Percentiles rank a stretch among this genome's conserved stretches.
phyloP scores from a whole-genome alignment of 2,329 filamentous ascomycete genomes.

The Tolypocladium endophyticum region DNA sequence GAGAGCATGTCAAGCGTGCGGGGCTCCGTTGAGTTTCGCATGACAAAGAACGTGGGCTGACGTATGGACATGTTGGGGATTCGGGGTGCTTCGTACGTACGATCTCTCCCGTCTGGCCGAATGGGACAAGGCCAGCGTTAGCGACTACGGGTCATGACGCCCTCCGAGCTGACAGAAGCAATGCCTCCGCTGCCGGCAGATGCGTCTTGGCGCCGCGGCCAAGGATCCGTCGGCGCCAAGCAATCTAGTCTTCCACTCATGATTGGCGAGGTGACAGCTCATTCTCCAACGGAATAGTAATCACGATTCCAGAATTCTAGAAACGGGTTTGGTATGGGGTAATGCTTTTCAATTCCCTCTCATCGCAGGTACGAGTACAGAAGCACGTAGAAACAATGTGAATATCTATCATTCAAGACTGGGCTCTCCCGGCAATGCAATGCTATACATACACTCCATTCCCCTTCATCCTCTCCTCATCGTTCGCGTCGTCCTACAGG shows the following conservation, averaged over 20 bases:
- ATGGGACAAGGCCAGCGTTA: neutral
- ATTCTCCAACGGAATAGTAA: neutral
- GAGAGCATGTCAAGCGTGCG: neutral
- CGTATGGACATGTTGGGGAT: neutral
- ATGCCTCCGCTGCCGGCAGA: neutral
- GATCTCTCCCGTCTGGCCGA: neutral
- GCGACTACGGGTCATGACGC: neutral
- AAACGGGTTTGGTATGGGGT: neutral
- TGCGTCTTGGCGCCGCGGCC: neutral
- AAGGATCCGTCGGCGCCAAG: neutral
- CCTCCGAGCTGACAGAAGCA: neutral
- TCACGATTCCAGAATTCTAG: neutral
- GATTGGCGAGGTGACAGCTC: neutral
- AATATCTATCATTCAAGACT: constrained; percentile 5
- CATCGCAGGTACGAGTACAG: neutral
- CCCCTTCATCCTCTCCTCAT: neutral
- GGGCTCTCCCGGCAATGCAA: constrained; percentile 3
- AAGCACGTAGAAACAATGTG: neutral
- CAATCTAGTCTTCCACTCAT: neutral
- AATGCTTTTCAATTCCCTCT: neutral
- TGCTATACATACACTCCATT: constrained; percentile 3
- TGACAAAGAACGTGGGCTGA: neutral
- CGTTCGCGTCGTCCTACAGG: neutral
- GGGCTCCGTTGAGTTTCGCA: neutral
- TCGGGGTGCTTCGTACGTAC: neutral